Base-by-base conservation (phyloP, 2,329 filamentous ascomycete genomes). In the Aspergillus caelatus region DNA sequence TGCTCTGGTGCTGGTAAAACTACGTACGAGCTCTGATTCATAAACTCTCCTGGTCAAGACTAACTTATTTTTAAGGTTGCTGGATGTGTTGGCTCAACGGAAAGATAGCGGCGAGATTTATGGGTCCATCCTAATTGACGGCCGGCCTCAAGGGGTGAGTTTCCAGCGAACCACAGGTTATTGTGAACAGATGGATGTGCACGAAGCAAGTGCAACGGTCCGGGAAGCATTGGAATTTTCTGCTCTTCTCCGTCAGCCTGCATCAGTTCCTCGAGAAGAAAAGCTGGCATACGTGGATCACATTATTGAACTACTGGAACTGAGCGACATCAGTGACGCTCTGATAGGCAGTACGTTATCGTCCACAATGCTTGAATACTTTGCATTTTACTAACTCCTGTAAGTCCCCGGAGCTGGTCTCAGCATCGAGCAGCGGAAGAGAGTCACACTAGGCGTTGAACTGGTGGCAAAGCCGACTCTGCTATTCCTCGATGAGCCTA, bases 1-100 rank as follows among this genome's bases (percentile, higher is more conserved):
- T 91, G 92, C 3, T 93, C 90, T 7, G 93, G 93, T 59, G 93
- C 93, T 0, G 80, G 80, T 45, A 82, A 82, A 62, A 82, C 80
- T 16, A 82, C 80, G 50, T 74, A 62, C 57, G 72, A 68, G 4
- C 21, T 28, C 2, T 6, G 19, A 8, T 8, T 30, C 36, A n/a
- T 21, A 39, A 9, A 12, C 34, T 45, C 26, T 26, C 5, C 32
- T 39, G 58, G 41, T 62, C 19, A 16, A 46, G 9, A 23, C 63
- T 67, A n/a, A 67, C 19, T 4, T 34, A 3, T 1, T 16, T 2
- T 30, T 5, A 57, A 75, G 74, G 0, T 83, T 82, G 8, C 67
- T 82, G 11, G 79, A 82, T 64, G 77, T 79, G 1, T 68, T 82
- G 8, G 80, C 80, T 1, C 78, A 81, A 53, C 72, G 79, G 10